Evolutionary conservation across 2,329 filamentous ascomycete species (phyloP), one percentile per base, ranked within the genome.

Genomic region (Metarhizium guizhouense): DNA sequence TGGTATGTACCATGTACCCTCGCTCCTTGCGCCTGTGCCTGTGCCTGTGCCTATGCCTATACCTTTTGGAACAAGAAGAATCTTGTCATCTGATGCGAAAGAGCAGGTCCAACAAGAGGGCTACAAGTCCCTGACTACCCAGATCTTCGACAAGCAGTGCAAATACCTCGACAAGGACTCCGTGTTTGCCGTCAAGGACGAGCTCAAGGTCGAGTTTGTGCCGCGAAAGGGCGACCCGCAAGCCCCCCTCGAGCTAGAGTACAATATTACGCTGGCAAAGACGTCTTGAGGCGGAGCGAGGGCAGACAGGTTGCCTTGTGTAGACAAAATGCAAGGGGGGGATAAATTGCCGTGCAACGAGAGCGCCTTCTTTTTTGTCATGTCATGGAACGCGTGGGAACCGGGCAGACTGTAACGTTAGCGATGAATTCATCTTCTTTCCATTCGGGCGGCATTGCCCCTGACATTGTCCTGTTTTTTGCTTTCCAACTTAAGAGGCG

Each of bases 101-200:
- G 38, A 40, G 38, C 29, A 71, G 70, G 68, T 75, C 51, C 75
- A 77, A 32, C 74, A 76, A 13, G 75, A 79, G 2, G 80, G 79
- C 7, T 84, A 86, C 73, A 86, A 83, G 63, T 76, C 85, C 0
- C 78, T 95, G 51, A 87, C 85, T 0, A 80, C 78, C 1, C 88
- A 94, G 68, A 84, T 94, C 55, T 93, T 90, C 66, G 87, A 90
- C 67, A 74, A 76, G 56, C 76, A 81, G 58, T 83, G 84, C 68
- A 76, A 80, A 59, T 84, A 88, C 62, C 73, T 89, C 25, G 62
- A 62, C 6, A 71, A 74, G 47, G 79, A 82, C 60, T 71, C 73
- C 5, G 79, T 80, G 8, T 82, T 80, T 57, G 79, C 79, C 0
- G 77, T 80, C 55, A 82, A 81, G 70, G 70, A 76, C 29, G 77